Base-by-base conservation (phyloP, 2,329 filamentous ascomycete genomes). In the Didymella exigua region DNA sequence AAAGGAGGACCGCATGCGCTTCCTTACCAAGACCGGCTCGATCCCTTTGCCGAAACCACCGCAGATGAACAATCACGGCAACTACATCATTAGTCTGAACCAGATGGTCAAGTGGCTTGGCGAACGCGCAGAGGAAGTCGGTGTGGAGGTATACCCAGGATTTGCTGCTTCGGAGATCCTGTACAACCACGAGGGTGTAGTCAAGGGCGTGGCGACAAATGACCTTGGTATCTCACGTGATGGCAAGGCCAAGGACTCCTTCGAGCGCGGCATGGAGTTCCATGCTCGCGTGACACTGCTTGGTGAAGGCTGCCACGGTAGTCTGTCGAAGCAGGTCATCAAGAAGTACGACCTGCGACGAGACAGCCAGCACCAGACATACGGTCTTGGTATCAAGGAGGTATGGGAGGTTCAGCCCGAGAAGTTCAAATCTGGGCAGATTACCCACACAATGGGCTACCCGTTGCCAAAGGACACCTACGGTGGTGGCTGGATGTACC, bases 401-500 rank as follows among this genome's bases (percentile, higher is more conserved):
- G 90, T 99, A 0, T 99, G 95, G 95, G 95, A 99, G 76, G 84
- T 99, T 27, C 86, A 92, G 67, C 92, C 95, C 0, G 91, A 90
- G 67, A 98, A 96, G 77, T 98, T 97, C 77, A 83, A 89, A 58
- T 89, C 89, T 70, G 95, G 95, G 48, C 81, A 93, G 63, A 85
- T 98, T 40, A 85, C 88, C 4, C 95, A 99, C 79, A 90, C 91
- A 4, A 86, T 99, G 87, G 95, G 95, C 18, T 98, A 96, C 70
- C 95, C 95, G 18, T 78, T 99, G 38, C 86, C 91, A 14, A 86
- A 83, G 66, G 89, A 98, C 72, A 95, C 93, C 8, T 99, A 99
- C 73, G 95, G 95, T 63, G 95, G 95, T 62, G 92, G 90, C n/a
- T 99, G 92, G 88, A 93, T 99, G 90, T 99, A 99, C 72, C 95